These are phyloP conservation scores for Ophiostoma perfectum DNA, from an alignment of 2,329 filamentous ascomycete species.

Conservation along the genomic window DNA sequence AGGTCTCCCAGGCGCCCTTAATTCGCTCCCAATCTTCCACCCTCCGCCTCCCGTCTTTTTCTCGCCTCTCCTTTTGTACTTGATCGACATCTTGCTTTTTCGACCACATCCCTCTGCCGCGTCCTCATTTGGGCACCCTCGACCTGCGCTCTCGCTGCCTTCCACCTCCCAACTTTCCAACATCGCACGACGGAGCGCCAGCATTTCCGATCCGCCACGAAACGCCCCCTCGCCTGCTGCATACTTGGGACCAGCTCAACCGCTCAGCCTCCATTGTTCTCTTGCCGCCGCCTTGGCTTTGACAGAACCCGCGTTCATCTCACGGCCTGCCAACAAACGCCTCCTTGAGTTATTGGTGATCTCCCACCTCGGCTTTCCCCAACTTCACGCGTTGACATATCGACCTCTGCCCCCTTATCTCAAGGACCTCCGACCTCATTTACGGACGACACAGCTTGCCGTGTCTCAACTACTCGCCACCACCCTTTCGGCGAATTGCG, in stretches of 20 bases:
- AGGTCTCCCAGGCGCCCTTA: background rate
- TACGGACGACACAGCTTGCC: background rate
- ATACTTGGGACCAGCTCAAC: background rate
- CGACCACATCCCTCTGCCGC: background rate
- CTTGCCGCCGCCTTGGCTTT: background rate
- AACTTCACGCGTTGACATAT: background rate
- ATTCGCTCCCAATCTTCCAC: background rate
- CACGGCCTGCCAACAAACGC: background rate
- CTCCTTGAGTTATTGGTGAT: conserved; percentile 9
- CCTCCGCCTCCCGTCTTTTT: background rate
- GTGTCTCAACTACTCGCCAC: background rate
- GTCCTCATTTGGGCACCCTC: background rate
- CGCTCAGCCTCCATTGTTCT: background rate
- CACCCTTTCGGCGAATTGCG: background rate
- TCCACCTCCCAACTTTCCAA: background rate
- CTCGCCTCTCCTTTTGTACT: background rate
- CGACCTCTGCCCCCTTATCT: background rate
- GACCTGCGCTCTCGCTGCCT: background rate
- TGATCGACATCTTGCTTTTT: conserved; percentile 7
- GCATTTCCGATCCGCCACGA: conserved; percentile 1
- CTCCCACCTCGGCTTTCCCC: conserved; percentile 15
- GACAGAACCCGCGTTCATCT: background rate
- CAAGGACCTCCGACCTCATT: background rate
- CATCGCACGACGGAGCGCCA: background rate
- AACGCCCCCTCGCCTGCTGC: conserved; percentile 7